phyloP scores from a whole-genome alignment of 768 basidiomycete species.

The Gymnopilus junonius region DNA sequence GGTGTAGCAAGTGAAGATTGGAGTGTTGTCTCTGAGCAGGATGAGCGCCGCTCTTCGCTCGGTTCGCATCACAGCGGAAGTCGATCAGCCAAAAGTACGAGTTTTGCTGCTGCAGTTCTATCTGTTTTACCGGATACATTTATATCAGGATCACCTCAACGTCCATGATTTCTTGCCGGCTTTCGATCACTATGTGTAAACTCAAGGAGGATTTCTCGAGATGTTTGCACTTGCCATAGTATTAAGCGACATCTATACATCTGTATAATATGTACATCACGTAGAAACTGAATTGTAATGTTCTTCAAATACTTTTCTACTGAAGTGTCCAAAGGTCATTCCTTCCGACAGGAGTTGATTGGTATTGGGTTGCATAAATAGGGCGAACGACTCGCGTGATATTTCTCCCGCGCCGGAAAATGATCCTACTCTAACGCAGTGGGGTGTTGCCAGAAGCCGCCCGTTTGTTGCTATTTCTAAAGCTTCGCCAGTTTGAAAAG shows the following conservation, averaged over 20 bases:
- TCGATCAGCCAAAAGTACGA: constrained; percentile 58
- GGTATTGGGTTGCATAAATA: constrained; percentile 90
- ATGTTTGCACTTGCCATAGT: background rate
- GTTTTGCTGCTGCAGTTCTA: constrained; percentile 63
- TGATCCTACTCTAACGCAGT: constrained; percentile 83
- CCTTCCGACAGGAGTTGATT: constrained; percentile 69
- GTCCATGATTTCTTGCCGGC: constrained; percentile 11
- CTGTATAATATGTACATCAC: constrained; percentile 23
- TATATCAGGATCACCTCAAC: constrained; percentile 43
- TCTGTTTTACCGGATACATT: constrained; percentile 64
- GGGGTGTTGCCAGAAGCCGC: constrained; percentile 88
- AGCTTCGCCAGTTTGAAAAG: constrained; percentile 98
- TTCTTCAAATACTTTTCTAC: constrained; percentile 75
- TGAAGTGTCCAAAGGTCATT: constrained; percentile 90
- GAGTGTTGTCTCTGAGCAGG: constrained; percentile 85
- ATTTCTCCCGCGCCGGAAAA: constrained; percentile 50
- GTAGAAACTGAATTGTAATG: constrained; percentile 44
- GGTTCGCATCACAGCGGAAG: constrained; percentile 49
- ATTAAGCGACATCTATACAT: constrained; percentile 10
- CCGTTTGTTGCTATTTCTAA: constrained; percentile 87
- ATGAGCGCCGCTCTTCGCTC: constrained; percentile 60
- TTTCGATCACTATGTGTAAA: background rate
- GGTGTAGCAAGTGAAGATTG: constrained; percentile 77
- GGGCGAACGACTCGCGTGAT: constrained; percentile 85
- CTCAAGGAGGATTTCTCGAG: background rate